Evolutionary conservation across 2,329 filamentous ascomycete species (phyloP), one percentile per base, ranked within the genome.

Genomic region (Fusarium paranaense): DNA sequence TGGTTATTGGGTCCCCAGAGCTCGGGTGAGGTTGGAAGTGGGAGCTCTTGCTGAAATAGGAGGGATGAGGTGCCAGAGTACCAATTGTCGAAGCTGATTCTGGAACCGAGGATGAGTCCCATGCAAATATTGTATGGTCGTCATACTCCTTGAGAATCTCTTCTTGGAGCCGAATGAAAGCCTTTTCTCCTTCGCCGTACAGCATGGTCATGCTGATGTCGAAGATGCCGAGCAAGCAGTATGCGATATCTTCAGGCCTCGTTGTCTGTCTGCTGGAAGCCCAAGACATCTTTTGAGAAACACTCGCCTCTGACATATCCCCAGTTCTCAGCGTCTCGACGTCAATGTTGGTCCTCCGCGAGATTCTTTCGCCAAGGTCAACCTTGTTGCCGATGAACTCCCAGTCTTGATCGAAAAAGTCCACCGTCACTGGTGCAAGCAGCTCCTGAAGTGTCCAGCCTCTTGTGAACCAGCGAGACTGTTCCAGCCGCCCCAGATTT

Each of bases 131-230:
- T 3, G 73, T 71, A 6, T 76, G 64, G 27, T 78, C 75, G 35
- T 79, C 70, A 11, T 69, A 71, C n/a, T 73, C 64, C 16, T 72
- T 71, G 2, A 78, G 54, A 3, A 78, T 77, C 47, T 78, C 74
- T 52, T 78, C 76, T n/a, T 79, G 78, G 37, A 78, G 64, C 5
- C 77, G 70, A 27, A 77, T 64, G 33, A 79, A 78, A 0, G 77
- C 76, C 22, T 64, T 72, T 2, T 73, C 67, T 0, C 76, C 76
- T 37, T 78, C 76, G 10, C 71, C 76, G 40, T 77, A 78, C 1
- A 76, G 56, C 71, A 76, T 72, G 9, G 70, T 67, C 71, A 77
- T 77, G 57, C 61, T 74, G 18, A 78, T 67, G 27, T 72, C 63
- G 37, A 78, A 77, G 8, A 78, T 66, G 9, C 76, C 73, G 4